Conservation (phyloP, 352 stramenopile species). For the Phytophthora macrochlamydospora region DNA sequence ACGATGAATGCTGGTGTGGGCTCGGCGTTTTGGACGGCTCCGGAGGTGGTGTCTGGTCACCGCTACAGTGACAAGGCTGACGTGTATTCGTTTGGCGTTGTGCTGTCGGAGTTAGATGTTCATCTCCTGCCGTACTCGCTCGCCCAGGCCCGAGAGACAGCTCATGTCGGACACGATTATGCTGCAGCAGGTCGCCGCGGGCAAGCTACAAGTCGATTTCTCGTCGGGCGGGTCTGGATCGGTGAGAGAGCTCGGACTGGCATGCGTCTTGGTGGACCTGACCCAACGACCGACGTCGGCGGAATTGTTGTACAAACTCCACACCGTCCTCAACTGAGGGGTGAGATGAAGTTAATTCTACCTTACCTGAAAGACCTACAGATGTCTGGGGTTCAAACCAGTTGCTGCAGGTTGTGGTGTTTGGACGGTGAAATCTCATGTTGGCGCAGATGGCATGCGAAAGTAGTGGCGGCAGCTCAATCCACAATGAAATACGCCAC, state of each 20-base stretch:
- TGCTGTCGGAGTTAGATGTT: slow-evolving; percentile 48
- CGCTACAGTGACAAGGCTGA: slow-evolving; percentile 63
- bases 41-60: slow-evolving; percentile 39
- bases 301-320: slow-evolving; percentile 41
- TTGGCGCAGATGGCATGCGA: no score
- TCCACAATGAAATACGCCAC: no score
- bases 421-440: no score
- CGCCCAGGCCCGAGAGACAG: slow-evolving; percentile 4
- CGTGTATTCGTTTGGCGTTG: slow-evolving; percentile 73
- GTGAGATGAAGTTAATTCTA: no score
- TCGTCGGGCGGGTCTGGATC: slow-evolving; percentile 8
- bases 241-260: slow-evolving; percentile 6
- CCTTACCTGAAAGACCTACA: no score
- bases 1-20: slow-evolving; percentile 46
- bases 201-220: slow-evolving; percentile 20
- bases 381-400: no score
- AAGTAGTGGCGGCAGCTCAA: no score
- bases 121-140: slow-evolving; percentile 24
- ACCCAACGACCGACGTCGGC: slow-evolving; percentile 15
- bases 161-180: slow-evolving; percentile 24
- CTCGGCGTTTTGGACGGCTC: slow-evolving; percentile 44
- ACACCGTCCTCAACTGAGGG: slow-evolving; percentile 20
- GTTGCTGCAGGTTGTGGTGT: no score
- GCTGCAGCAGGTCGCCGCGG: slow-evolving; percentile 23
- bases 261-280: slow-evolving; percentile 21